Evolutionary conservation across 257 asterid species (phyloP), one percentile per base, ranked within the genome.

Genomic region (Solanum phureja): DNA sequence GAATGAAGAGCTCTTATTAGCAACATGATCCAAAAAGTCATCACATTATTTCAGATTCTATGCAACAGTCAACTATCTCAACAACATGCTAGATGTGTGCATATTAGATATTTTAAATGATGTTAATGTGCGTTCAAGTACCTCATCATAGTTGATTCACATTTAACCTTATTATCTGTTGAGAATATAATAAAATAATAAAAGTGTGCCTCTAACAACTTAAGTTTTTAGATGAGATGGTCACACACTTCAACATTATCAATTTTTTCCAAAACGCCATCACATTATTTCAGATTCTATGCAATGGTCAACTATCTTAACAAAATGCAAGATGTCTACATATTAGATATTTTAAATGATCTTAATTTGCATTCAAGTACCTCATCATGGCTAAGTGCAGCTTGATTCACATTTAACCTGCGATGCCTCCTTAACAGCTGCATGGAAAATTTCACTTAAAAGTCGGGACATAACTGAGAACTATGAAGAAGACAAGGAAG

Each of bases 391-490:
- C 95, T 92, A 89, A 94, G 92, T 24, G 93, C 90, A 83, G 93
- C 92, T 90, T 93, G 95, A 88, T 90, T 92, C 89, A 88, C 92
- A 93, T 93, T 94, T 90, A 91, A 90, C 91, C 98, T 94, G 90
- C 98, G 98, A 87, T 93, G 98, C 92, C 98, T 94, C 89, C 99
- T 96, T 62, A 96, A 91, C 90, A 96, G 89, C 99, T 96, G 93
- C 74, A 91, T 81, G 92, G 87, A 66, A 89, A 83, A 87, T 64
- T 52, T 42, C 85, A 23, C 46, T 90, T 83, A 85, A 84, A 84
- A 81, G 60, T 77, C 40, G 38, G 74, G 33, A 76, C 62, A 82
- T 68, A 76, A 58, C 64, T 79, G 83, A 56, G 21, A 83, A 76
- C 38, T 11, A 56, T 82, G 85, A 87, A 35, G 35, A 58, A 83